A percentile compares a stretch with the other conserved stretches of the same genome.
phyloP scores from a whole-genome alignment of 2,329 filamentous ascomycete species.

The Phialophora expanda region DNA sequence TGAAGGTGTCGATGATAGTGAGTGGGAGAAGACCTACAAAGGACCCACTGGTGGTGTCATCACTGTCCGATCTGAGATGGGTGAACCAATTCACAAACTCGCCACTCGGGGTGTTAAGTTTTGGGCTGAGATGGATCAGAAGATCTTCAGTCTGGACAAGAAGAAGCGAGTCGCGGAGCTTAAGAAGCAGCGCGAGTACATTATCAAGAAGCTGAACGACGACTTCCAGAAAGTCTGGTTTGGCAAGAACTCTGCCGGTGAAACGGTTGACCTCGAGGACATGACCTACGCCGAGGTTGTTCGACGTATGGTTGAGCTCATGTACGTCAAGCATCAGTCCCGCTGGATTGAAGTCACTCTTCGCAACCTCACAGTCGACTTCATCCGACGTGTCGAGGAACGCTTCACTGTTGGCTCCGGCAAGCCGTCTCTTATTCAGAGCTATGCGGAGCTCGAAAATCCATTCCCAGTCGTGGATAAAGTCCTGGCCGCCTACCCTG shows the following conservation, averaged over 20 bases:
- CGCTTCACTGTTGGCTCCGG: conserved; percentile 79
- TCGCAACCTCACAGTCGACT: conserved; percentile 84
- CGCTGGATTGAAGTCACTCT: conserved; percentile 91
- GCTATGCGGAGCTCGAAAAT: conserved; percentile 82
- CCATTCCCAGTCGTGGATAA: conserved; percentile 79
- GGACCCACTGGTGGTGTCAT: conserved; percentile 90
- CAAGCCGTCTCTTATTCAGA: conserved; percentile 83
- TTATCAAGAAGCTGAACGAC: conserved; percentile 93
- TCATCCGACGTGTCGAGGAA: conserved; percentile 95
- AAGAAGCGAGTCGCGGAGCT: conserved; percentile 87
- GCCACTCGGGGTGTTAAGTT: conserved; percentile 94
- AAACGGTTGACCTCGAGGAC: conserved; percentile 86
- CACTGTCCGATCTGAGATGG: conserved; percentile 98
- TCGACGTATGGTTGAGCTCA: conserved; percentile 82
- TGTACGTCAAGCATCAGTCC: conserved; percentile 88
- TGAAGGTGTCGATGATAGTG: conserved; percentile 75
- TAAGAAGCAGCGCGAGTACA: conserved; percentile 85
- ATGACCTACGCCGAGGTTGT: conserved; percentile 94
- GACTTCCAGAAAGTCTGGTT: conserved; percentile 99
- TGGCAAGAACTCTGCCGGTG: conserved; percentile 77
- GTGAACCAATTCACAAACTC: conserved; percentile 98
- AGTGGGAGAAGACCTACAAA: conserved; percentile 95
- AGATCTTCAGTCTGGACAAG: conserved; percentile 96
- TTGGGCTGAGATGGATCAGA: conserved; percentile 99
- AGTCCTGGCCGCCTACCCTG: conserved; percentile 81